Conservation (phyloP, 2,329 filamentous ascomycete genomes). For the Nemania bipapillata region DNA sequence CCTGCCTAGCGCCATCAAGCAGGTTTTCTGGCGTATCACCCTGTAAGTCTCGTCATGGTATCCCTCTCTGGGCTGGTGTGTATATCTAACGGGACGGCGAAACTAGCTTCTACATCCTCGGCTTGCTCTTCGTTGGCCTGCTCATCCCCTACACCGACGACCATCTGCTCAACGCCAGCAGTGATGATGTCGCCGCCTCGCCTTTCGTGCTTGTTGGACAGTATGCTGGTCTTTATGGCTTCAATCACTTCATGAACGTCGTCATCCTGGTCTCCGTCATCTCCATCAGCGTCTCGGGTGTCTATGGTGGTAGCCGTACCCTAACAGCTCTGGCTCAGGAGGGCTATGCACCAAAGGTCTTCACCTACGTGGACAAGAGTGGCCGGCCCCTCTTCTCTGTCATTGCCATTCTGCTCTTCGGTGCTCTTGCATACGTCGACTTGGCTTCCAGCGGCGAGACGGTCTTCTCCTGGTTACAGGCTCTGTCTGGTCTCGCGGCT, state of each 20-base stretch:
- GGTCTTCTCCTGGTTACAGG: slow-evolving; percentile 74
- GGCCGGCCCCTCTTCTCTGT: slow-evolving; percentile 67
- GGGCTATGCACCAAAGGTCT: slow-evolving; percentile 66
- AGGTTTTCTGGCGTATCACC: slow-evolving; percentile 72
- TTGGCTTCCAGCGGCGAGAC: slow-evolving; percentile 57
- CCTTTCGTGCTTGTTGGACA: slow-evolving; percentile 69
- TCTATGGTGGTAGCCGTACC: slow-evolving; percentile 69
- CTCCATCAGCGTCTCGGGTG: slow-evolving; percentile 68
- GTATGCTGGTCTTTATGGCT: slow-evolving; percentile 63
- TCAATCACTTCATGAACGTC: slow-evolving; percentile 68
- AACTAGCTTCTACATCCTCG: slow-evolving; percentile 62
- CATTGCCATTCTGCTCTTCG: slow-evolving; percentile 59
- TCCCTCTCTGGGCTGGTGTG: background rate
- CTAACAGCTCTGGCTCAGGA: slow-evolving; percentile 69
- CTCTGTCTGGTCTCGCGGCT: slow-evolving; percentile 71
- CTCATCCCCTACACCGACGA: slow-evolving; percentile 60
- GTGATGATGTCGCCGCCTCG: slow-evolving; percentile 59
- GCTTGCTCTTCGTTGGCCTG: slow-evolving; percentile 64
- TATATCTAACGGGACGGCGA: slow-evolving; percentile 22
- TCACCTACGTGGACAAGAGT: slow-evolving; percentile 67
- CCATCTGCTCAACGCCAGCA: slow-evolving; percentile 61
- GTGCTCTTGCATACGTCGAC: slow-evolving; percentile 62
- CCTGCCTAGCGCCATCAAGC: slow-evolving; percentile 84
- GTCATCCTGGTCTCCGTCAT: slow-evolving; percentile 69
- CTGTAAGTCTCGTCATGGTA: slow-evolving; percentile 47